A percentile compares a stretch with the other conserved stretches of the same genome.
Conservation (phyloP, 2,329 filamentous ascomycete genomes). For the Tympanopsis confertula region DNA sequence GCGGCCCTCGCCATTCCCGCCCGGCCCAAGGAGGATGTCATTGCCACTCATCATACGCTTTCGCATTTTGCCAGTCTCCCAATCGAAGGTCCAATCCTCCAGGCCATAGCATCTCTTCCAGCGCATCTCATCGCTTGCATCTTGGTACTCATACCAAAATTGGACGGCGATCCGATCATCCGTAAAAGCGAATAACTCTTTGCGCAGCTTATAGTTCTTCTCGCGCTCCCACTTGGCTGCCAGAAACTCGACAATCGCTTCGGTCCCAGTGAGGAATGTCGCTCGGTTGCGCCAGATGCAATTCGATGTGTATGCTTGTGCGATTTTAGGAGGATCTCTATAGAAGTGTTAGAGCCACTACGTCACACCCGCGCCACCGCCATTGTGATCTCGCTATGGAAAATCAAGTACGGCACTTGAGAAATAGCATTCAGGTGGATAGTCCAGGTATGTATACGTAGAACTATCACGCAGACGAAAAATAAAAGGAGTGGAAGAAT, state of each 20-base stretch:
- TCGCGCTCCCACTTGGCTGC: conserved; percentile 66
- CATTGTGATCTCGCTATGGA: neutral
- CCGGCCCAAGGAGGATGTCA: conserved; percentile 25
- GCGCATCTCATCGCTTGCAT: conserved; percentile 12
- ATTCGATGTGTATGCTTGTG: conserved; percentile 63
- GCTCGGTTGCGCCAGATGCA: conserved; percentile 73
- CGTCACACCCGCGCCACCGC: neutral
- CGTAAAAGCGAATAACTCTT: conserved; percentile 71
- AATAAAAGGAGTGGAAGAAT: neutral
- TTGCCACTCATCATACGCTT: conserved; percentile 34
- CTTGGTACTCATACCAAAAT: conserved; percentile 1
- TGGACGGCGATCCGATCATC: conserved; percentile 29
- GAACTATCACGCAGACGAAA: too few species aligned
- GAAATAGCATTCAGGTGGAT: too few species aligned
- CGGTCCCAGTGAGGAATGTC: conserved; percentile 56
- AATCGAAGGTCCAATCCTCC: conserved; percentile 33
- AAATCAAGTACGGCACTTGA: neutral
- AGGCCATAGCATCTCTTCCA: neutral
- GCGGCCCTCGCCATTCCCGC: conserved; percentile 26
- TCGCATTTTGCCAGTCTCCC: conserved; percentile 26
- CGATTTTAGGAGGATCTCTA: conserved; percentile 53
- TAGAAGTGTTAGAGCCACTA: neutral
- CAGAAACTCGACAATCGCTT: conserved; percentile 57
- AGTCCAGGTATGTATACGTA: too few species aligned
- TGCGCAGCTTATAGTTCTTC: conserved; percentile 61